Evolutionary conservation across 2,329 filamentous ascomycete genomes (phyloP), one percentile per base, ranked within the genome.

Genomic region (Ploettnerulaceae sp.): DNA sequence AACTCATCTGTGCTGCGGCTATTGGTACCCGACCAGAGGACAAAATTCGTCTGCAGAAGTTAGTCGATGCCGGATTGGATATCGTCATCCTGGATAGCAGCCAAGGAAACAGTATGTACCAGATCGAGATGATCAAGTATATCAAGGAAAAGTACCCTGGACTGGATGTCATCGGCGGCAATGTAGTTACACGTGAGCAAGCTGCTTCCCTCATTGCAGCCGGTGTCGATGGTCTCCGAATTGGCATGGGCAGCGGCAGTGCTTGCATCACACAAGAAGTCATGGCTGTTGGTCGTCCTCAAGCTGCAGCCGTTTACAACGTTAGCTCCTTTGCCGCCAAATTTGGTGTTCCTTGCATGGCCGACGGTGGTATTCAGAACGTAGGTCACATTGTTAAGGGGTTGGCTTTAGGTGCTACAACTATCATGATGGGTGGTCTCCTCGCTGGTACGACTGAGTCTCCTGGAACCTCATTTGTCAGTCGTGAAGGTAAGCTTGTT

Each of bases 191-290:
- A 47, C 84, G 91, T 45, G 91, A 97, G 67, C 93, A 98, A 75
- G 93, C 93, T 57, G 93, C 94, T 43, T 74, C 79, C 53, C 74
- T 98, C 58, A 97, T 98, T 63, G 88, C 86, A 52, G 93, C 91
- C 57, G 93, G 93, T 66, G 91, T 88, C 49, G 93, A 98, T 66
- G 94, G 93, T 67, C 81, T 98, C 59, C 88, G 93, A 66, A 98
- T 98, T 65, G 93, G 93, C 66, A 98, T 98, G 93, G 93, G 93
- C 59, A 95, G 89, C 66, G 93, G 93, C 64, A 95, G 88, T 64
- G 93, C 93, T 64, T 98, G 93, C 71, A 98, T 98, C 61, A 98
- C 93, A 47, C 93, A 98, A 71, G 93, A 98, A 73, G 94, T 98
- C 65, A 98, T 98, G 93, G 93, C 93, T 59, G 91, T 98, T 39